These are phyloP conservation scores for Amanita muscaria DNA, from an alignment of 768 basidiomycete species.

Conservation along the genomic window DNA sequence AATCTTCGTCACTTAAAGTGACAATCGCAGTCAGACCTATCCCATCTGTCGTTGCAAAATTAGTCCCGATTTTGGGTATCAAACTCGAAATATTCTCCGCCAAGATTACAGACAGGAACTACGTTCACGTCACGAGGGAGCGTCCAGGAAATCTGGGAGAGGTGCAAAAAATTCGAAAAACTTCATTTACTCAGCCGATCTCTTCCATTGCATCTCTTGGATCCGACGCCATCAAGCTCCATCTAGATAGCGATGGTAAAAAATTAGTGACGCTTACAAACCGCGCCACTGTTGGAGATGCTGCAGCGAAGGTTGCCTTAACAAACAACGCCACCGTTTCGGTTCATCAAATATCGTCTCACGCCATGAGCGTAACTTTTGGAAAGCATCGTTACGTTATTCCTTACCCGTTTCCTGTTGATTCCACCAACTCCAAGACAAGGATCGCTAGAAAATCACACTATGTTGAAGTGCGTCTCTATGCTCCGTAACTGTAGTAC, in stretches of 20 bases:
- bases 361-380: conserved; percentile 23
- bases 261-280: conserved; percentile 14
- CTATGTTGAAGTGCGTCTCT: conserved; percentile 35
- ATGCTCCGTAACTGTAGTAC: conserved; percentile 13
- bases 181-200: neutral
- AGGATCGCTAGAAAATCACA: conserved; percentile 47
- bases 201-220: neutral
- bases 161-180: conserved; percentile 3
- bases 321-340: conserved; percentile 16
- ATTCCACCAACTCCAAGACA: conserved; percentile 25
- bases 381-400: conserved; percentile 19
- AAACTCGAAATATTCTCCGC: conserved; percentile 18
- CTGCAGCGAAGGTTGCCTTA: conserved; percentile 14
- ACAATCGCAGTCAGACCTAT: conserved; percentile 11
- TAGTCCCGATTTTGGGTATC: conserved; percentile 15
- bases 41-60: neutral
- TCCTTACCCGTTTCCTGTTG: conserved; percentile 36
- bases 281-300: conserved; percentile 15
- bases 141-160: conserved; percentile 4
- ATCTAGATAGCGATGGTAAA: neutral
- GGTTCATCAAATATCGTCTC: conserved; percentile 22
- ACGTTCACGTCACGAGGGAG: conserved; percentile 16
- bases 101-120: conserved; percentile 15
- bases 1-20: conserved; percentile 10
- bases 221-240: neutral